Evolutionary conservation across 2,329 filamentous ascomycete species (phyloP).

Genomic region (Fusarium sp.): DNA sequence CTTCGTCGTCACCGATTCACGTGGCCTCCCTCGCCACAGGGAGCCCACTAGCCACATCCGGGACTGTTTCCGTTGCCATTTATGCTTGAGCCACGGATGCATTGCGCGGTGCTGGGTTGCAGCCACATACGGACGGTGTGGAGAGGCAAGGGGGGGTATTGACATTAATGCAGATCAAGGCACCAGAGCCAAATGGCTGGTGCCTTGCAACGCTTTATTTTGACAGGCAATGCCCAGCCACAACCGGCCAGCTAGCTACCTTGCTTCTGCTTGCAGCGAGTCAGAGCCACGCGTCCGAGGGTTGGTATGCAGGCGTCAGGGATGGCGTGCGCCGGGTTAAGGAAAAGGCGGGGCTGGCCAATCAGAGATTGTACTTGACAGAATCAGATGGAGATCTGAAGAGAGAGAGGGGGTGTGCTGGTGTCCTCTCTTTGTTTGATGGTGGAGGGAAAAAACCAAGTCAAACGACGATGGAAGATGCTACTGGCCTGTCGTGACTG

Average conservation of each 20-base stretch:
- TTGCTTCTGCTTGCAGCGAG: constrained; percentile 14
- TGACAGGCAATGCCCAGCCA: constrained; percentile 19
- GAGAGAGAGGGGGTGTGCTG: not conserved
- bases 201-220: not conserved
- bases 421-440: not conserved
- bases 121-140: not conserved
- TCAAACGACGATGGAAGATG: constrained; percentile 21
- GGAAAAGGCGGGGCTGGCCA: constrained; percentile 28
- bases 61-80: not conserved
- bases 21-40: constrained; percentile 33
- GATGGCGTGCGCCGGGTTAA: constrained; percentile 14
- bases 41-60: constrained; percentile 11
- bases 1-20: constrained; percentile 10
- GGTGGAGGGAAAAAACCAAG: constrained; percentile 6
- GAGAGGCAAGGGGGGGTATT: not conserved
- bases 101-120: not conserved
- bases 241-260: constrained; percentile 8
- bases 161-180: not conserved
- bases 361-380: constrained; percentile 5
- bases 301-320: constrained; percentile 37
- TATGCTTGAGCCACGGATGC: not conserved
- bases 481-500: constrained; percentile 23
- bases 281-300: constrained; percentile 30
- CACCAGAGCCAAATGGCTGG: not conserved
- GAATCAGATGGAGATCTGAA: not conserved